Evolutionary conservation across 2,329 filamentous ascomycete genomes (phyloP), one percentile per base, ranked within the genome.

Genomic region (Exophiala sp.): DNA sequence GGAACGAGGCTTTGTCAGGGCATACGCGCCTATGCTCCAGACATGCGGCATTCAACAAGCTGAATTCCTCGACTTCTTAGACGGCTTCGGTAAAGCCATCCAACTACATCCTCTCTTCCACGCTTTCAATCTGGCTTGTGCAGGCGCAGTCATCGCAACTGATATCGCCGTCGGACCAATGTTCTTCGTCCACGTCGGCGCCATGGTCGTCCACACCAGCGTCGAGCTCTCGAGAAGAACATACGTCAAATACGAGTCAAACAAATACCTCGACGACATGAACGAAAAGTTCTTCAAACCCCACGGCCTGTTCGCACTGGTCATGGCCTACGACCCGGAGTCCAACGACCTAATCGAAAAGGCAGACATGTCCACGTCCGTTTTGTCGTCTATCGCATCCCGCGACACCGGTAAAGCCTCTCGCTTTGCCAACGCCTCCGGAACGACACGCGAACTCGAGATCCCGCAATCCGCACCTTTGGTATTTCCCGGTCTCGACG

Each of bases 221-320:
- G 43, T 47, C 1, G 50, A 53, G 38, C 21, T 42, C 6, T 29
- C 35, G 5, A 32, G 50, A 16, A 29, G 36, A 16, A 36, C 33
- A 40, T 53, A 48, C 21, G 41, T 45, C 41, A 69, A 58, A 32
- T 52, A 55, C 21, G 67, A 72, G 41, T 73, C 76, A 0, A 84
- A 82, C 59, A 68, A 64, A 0, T 84, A 81, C 62, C 72, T 85
- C 8, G 74, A 82, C 58, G 67, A 70, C 29, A 72, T 82, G 59
- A 85, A 85, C 60, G 70, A 75, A 7, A 71, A 78, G 4, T 75
- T 82, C 54, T 85, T 85, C 65, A 73, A 71, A 41, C 81, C 82
- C 0, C 74, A 72, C 1, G 81, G 81, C 0, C 71, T 85, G 0
- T 79, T 76, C 65, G 76, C 72, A 52, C 68, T 80, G 11, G 70